Evolutionary conservation across 768 basidiomycete species (phyloP), one percentile per base, ranked within the genome.

Genomic region (Termitomyces sp.): DNA sequence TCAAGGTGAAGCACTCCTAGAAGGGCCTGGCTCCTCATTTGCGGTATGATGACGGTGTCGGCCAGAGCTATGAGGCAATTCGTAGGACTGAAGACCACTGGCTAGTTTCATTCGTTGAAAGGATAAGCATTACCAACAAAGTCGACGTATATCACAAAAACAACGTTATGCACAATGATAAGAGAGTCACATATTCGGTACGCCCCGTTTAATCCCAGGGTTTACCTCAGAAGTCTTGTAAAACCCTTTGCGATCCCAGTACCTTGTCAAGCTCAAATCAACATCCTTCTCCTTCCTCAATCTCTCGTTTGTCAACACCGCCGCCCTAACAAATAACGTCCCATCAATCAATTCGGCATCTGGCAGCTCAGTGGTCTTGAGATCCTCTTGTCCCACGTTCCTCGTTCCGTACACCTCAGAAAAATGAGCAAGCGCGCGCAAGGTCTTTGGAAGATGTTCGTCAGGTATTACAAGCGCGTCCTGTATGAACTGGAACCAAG

Each of bases 401-500:
- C 79, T 51, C 20, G 46, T 67, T 71, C 75, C 66, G 51, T 66
- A 69, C 16, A 69, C 9, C 18, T 64, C 43, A 8, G 58, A 57
- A 26, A 36, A 82, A 59, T 73, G 71, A 12, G 74, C 71, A 2
- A 81, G 66, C 0, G 78, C 62, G 34, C 80, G 70, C 48, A 76
- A 66, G 1, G 70, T 40, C 57, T 78, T 79, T 1, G 73, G 65
- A 16, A 77, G 58, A 57, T 79, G 77, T 39, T 88, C 85, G 60
- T 86, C 82, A 0, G 84, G 84, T 62, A 87, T 80, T 2, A 78
- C 76, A 42, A 87, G 67, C 2, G 82, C 72, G 6, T 75, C 76
- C 50, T 84, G 74, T 33, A 88, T 65, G 57, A 89, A 69, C 18
- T 80, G 72, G 13, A 81, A 74, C 89, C 87, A 89, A 2, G 81